These are phyloP conservation scores for Macrophomina tecta DNA, from an alignment of 2,329 filamentous ascomycete species.

Conservation along the genomic window DNA sequence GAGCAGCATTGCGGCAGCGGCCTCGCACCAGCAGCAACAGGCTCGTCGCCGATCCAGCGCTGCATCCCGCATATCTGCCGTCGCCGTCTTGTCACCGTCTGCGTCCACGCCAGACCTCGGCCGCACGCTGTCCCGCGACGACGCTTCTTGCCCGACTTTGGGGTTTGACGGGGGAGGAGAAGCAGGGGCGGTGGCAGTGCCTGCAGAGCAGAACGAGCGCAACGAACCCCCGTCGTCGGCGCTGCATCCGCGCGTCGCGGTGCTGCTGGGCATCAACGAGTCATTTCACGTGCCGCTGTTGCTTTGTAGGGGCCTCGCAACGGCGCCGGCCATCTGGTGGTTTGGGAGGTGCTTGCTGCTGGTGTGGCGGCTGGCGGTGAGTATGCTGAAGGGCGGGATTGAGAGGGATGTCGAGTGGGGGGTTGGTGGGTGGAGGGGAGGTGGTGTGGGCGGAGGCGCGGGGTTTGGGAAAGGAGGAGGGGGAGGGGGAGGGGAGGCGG, in stretches of 20 bases:
- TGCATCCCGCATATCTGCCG: not conserved
- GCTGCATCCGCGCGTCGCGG: constrained; percentile 78
- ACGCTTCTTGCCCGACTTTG: not conserved
- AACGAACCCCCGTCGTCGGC: constrained; percentile 36
- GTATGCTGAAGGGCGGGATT: constrained; percentile 54
- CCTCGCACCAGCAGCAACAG: not conserved
- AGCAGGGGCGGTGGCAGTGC: not conserved
- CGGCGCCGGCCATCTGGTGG: constrained; percentile 74
- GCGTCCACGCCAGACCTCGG: constrained; percentile 1
- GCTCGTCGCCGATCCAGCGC: constrained; percentile 7
- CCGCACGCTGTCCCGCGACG: constrained; percentile 7
- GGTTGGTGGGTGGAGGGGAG: constrained; percentile 43
- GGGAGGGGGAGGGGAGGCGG: constrained; percentile 29
- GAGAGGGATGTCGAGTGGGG: constrained; percentile 31
- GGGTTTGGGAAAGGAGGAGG: constrained; percentile 44
- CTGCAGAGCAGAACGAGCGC: not conserved
- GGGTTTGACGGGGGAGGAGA: too few species aligned
- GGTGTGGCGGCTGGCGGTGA: constrained; percentile 10
- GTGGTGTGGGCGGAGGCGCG: constrained; percentile 35
- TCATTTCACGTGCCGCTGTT: constrained; percentile 77
- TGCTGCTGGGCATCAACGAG: constrained; percentile 74
- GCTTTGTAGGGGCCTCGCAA: constrained; percentile 73
- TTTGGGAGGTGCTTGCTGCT: constrained; percentile 65
- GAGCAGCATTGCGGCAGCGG: not conserved
- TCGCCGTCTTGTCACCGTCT: not conserved